phyloP scores from a whole-genome alignment of 306 rosid species.

The Vigna reflexopilosa region DNA sequence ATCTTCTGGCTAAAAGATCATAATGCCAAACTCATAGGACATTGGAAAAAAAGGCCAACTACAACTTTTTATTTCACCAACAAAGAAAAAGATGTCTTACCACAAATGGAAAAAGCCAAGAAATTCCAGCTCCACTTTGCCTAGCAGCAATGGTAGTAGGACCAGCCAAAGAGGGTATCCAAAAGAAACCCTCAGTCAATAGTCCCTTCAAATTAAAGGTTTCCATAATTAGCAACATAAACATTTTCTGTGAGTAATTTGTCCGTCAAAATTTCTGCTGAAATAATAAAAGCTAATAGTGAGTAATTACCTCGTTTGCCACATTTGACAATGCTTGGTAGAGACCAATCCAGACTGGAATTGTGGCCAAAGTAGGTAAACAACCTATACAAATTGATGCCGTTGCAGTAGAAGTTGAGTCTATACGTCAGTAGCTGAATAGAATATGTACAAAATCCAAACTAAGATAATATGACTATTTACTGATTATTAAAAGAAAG shows the following conservation, averaged over 20 bases:
- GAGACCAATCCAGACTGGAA: conserved; percentile 98
- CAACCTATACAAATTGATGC: conserved; percentile 66
- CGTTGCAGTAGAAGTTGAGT: neutral
- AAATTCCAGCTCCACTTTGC: conserved; percentile 94
- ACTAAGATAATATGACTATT: conserved; percentile 1
- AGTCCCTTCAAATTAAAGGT: conserved; percentile 70
- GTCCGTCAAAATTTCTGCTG: conserved; percentile 23
- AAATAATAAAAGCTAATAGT: conserved; percentile 18
- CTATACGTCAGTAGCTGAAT: neutral
- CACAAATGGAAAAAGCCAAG: conserved; percentile 98
- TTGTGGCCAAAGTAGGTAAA: conserved; percentile 96
- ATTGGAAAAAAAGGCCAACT: neutral
- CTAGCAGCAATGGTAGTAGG: conserved; percentile 97
- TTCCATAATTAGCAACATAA: conserved; percentile 47
- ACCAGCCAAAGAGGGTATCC: conserved; percentile 99
- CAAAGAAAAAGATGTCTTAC: conserved; percentile 54
- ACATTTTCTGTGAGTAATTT: conserved; percentile 14
- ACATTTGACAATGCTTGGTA: conserved; percentile 99
- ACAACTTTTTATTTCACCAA: conserved; percentile 36
- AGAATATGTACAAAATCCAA: conserved; percentile 22
- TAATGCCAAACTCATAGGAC: conserved; percentile 14
- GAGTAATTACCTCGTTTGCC: conserved; percentile 85
- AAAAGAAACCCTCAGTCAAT: conserved; percentile 97
- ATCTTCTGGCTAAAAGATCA: conserved; percentile 19
- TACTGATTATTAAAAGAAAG: neutral